Percentiles rank a stretch among this genome's conserved stretches.
These are phyloP conservation scores for Phialophora expanda DNA, from an alignment of 2,329 filamentous ascomycete genomes.

Conservation along the genomic window DNA sequence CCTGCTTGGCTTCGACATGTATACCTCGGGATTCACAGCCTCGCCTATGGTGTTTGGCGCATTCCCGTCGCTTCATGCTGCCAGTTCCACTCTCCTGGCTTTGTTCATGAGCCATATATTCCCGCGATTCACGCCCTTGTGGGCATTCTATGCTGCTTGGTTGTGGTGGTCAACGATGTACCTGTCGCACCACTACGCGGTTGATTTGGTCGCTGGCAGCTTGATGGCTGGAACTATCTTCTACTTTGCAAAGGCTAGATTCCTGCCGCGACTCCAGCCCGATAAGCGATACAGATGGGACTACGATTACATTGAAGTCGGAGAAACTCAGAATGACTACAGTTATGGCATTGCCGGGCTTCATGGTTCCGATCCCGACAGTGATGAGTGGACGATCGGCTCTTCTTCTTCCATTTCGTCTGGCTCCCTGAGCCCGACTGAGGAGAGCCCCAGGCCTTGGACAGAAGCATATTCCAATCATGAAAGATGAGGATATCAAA, in stretches of 20 bases:
- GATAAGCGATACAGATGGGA: slow-evolving; percentile 93
- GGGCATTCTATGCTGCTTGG: slow-evolving; percentile 85
- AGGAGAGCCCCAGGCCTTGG: slow-evolving; percentile 59
- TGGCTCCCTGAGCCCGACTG: slow-evolving; percentile 65
- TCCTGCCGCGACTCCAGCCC: slow-evolving; percentile 78
- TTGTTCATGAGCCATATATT: slow-evolving; percentile 94
- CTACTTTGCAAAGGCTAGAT: slow-evolving; percentile 79
- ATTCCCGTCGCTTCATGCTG: slow-evolving; percentile 91
- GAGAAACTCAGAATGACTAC: slow-evolving; percentile 63
- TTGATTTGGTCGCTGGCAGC: slow-evolving; percentile 87
- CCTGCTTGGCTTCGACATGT: slow-evolving; percentile 88
- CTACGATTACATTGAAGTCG: slow-evolving; percentile 89
- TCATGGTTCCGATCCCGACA: slow-evolving; percentile 66
- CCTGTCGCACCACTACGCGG: slow-evolving; percentile 93
- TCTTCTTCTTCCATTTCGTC: slow-evolving; percentile 78
- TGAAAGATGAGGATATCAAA: slow-evolving; percentile 25
- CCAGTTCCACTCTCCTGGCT: slow-evolving; percentile 84
- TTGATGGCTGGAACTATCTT: slow-evolving; percentile 77
- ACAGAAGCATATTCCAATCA: slow-evolving; percentile 36
- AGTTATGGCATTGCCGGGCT: slow-evolving; percentile 63
- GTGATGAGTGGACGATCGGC: slow-evolving; percentile 88
- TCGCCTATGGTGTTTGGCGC: slow-evolving; percentile 93
- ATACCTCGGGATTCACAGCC: slow-evolving; percentile 88
- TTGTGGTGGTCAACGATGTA: slow-evolving; percentile 99
- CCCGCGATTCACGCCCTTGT: slow-evolving; percentile 77